Evolutionary conservation across 257 asterid species (phyloP), one percentile per base, ranked within the genome.

Genomic region (Ilex asprella): DNA sequence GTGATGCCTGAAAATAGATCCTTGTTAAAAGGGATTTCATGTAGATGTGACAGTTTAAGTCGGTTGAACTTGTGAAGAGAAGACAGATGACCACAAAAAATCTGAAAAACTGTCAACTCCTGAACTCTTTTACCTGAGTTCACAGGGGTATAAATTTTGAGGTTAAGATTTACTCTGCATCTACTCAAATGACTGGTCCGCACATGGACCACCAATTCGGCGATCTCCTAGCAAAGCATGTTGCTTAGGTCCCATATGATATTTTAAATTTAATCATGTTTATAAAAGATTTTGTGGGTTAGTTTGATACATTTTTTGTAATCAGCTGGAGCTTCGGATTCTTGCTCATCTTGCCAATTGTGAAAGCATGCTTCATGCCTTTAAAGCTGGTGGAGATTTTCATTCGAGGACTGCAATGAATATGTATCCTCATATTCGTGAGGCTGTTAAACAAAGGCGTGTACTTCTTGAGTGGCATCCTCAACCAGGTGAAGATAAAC

Each of bases 391-490:
- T 43, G 99, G 99, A 59, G 99, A 93, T 73, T 93, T 93, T 78
- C 99, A 93, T 71, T 93, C 99, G 2, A 84, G 99, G 76, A 93
- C 99, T 50, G 99, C 99, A 21, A 86, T 92, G 97, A 92, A 87
- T 69, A 92, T 92, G 99, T 92, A 89, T 79, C 89, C 95, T 1
- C 96, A 87, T 74, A 89, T 92, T 70, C 94, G 88, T 59, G 78
- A 82, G 62, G 97, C 99, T 12, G 76, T 92, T 63, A 83, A 89
- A 49, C 69, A 63, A 15, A 84, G 80, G 64, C 72, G 69, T 9
- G 99, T 87, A 68, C 96, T 89, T 67, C 96, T 93, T n/a, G 97
- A 93, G 83, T 93, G 99, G 99, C 70, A 82, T 80, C 95, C 95
- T 78, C 80, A 79, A 67, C 84, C 94, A 58, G 96, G 81, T 70